Evolutionary conservation across 1,284 basidiomycete genomes (phyloP).

Genomic region (Lignosus rhinocerotis): DNA sequence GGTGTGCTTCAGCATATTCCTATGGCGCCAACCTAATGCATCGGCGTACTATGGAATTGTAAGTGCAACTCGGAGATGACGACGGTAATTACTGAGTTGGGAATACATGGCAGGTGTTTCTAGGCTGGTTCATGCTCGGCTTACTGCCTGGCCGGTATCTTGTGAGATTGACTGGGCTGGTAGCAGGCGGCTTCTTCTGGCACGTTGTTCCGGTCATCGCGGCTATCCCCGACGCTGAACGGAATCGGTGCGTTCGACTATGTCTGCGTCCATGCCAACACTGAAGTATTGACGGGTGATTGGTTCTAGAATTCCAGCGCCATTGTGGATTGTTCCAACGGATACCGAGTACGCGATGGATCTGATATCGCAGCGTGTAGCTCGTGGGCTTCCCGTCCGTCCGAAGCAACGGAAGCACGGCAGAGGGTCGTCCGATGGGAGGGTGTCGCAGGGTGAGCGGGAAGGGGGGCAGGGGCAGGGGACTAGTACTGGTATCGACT

Average conservation of each 20-base stretch:
- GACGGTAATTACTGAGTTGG: background rate
- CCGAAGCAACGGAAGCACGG: conserved; percentile 21
- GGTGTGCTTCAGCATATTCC: conserved; percentile 50
- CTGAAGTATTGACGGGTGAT: background rate
- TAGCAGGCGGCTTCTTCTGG: conserved; percentile 59
- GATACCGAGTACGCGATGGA: conserved; percentile 71
- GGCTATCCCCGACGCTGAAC: conserved; percentile 48
- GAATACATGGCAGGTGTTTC: conserved; percentile 31
- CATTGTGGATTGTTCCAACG: conserved; percentile 55
- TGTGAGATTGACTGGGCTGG: conserved; percentile 46
- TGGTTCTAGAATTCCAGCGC: conserved; percentile 40
- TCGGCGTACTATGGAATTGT: conserved; percentile 52
- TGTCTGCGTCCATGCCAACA: background rate
- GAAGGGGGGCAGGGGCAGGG: conserved; percentile 9
- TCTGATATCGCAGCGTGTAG: conserved; percentile 59
- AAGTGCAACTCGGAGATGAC: conserved; percentile 18
- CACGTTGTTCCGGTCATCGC: conserved; percentile 59
- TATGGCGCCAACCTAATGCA: conserved; percentile 57
- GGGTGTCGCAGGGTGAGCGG: background rate
- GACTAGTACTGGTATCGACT: too few relatives aligned
- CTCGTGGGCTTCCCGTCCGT: conserved; percentile 45
- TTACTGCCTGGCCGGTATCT: conserved; percentile 52
- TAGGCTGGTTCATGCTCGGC: conserved; percentile 41
- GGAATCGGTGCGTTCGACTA: conserved; percentile 41
- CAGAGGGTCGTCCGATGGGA: background rate